Evolutionary conservation across 176 grass and related monocot species (phyloP).

Genomic region (Musa troglodytarum): DNA sequence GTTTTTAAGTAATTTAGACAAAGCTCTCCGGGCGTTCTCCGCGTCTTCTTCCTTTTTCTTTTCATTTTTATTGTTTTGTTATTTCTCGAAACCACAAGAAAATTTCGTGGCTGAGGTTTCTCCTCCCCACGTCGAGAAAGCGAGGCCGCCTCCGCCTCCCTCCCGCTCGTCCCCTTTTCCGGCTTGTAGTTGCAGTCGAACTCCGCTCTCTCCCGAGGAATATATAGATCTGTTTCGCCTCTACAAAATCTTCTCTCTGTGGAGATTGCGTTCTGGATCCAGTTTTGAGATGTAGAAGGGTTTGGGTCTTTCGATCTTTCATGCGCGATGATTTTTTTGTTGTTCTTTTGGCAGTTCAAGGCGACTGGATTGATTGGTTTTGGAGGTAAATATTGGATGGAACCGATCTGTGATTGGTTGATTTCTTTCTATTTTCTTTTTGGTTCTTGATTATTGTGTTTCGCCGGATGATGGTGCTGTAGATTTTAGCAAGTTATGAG

Average conservation of each 20-base stretch:
- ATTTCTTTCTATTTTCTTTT: constrained; percentile 19
- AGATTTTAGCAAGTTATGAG: constrained; percentile 60
- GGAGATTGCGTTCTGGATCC: constrained; percentile 21
- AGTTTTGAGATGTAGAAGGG: not conserved
- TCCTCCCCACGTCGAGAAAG: constrained; percentile 16
- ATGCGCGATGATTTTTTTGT: constrained; percentile 6
- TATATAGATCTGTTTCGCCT: not conserved
- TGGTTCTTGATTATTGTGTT: constrained; percentile 25
- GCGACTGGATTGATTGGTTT: constrained; percentile 40
- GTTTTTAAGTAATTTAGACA: not conserved
- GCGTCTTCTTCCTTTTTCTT: not conserved
- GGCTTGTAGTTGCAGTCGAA: not conserved
- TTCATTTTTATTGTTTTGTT: not conserved
- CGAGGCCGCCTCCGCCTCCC: not conserved
- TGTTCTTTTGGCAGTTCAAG: constrained; percentile 17
- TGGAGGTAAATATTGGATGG: constrained; percentile 15
- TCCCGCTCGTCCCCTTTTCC: not conserved
- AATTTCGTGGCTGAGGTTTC: constrained; percentile 87
- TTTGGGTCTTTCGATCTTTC: not conserved
- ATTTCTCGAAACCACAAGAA: constrained; percentile 62
- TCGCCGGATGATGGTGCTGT: constrained; percentile 26
- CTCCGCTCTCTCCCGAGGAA: not conserved
- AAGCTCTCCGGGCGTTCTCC: not conserved
- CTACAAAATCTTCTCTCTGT: not conserved
- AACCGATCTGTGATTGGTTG: constrained; percentile 6